Evolutionary conservation across 2,329 filamentous ascomycete species (phyloP).

Genomic region (Aciculosporium take): DNA sequence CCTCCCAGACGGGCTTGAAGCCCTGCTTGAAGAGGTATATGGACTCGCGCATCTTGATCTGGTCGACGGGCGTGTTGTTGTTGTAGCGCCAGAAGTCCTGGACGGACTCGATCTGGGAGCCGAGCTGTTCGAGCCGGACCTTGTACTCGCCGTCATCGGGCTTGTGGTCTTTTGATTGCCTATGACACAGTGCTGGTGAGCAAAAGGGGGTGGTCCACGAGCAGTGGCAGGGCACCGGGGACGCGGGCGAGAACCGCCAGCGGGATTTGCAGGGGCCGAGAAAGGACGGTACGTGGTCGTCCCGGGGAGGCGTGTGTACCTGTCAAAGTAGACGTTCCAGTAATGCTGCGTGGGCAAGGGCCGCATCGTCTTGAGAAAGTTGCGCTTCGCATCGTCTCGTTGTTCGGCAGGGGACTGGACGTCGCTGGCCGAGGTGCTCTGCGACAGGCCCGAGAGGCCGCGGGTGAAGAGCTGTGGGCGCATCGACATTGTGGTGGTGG

Average conservation of each 20-base stretch:
- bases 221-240: background rate
- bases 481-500: no score
- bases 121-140: constrained; percentile 45
- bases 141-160: constrained; percentile 33
- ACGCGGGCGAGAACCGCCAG: no score
- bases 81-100: constrained; percentile 77
- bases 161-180: constrained; percentile 30
- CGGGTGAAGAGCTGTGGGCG: constrained; percentile 47
- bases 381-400: constrained; percentile 69
- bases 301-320: no score
- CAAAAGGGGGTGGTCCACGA: background rate
- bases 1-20: constrained; percentile 68
- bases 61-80: constrained; percentile 66
- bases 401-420: constrained; percentile 56
- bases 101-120: constrained; percentile 56
- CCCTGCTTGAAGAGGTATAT: constrained; percentile 70
- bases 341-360: constrained; percentile 66
- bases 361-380: constrained; percentile 62
- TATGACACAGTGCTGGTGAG: background rate
- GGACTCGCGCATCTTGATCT: constrained; percentile 63
- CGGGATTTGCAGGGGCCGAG: no score
- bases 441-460: constrained; percentile 47
- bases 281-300: no score
- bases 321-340: constrained; percentile 59
- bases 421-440: constrained; percentile 43